phyloP scores from a whole-genome alignment of 768 basidiomycete genomes.

The Boletus sp. region DNA sequence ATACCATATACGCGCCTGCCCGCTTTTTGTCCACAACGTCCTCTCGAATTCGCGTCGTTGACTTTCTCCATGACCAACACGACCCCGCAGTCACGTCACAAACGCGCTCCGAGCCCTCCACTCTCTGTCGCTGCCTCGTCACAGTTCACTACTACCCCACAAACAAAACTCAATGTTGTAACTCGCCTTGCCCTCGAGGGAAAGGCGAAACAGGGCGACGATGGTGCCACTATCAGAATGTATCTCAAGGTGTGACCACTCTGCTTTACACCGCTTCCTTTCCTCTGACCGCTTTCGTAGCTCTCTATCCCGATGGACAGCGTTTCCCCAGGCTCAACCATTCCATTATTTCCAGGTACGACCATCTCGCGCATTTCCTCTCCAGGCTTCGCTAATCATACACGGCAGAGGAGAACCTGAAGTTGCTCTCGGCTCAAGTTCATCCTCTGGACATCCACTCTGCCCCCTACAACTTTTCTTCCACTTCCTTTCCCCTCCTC shows the following conservation, averaged over 20 bases:
- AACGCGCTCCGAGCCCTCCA: conserved; percentile 32
- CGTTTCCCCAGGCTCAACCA: conserved; percentile 61
- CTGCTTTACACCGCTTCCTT: neutral
- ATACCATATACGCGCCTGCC: conserved; percentile 7
- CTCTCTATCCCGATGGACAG: conserved; percentile 67
- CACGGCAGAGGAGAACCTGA: conserved; percentile 71
- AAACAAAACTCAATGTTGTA: conserved; percentile 62
- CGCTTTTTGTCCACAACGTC: conserved; percentile 12
- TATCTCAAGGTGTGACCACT: conserved; percentile 63
- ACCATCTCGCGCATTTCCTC: neutral
- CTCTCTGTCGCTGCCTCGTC: conserved; percentile 38
- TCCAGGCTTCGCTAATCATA: neutral
- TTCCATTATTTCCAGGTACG: conserved; percentile 73
- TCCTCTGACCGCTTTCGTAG: conserved; percentile 33
- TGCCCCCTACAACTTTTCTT: conserved; percentile 73
- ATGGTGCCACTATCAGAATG: conserved; percentile 68
- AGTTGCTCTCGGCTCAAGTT: conserved; percentile 67
- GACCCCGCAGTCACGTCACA: conserved; percentile 25
- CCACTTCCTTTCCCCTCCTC: conserved; percentile 58
- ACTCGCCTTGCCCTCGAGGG: conserved; percentile 76
- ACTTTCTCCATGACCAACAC: neutral
- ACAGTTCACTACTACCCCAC: conserved; percentile 43
- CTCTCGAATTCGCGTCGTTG: neutral
- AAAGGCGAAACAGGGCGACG: conserved; percentile 61
- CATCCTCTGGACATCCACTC: conserved; percentile 74